Evolutionary conservation across 306 rosid species (phyloP), one percentile per base, ranked within the genome.

Genomic region (Cucumis cinereus): DNA sequence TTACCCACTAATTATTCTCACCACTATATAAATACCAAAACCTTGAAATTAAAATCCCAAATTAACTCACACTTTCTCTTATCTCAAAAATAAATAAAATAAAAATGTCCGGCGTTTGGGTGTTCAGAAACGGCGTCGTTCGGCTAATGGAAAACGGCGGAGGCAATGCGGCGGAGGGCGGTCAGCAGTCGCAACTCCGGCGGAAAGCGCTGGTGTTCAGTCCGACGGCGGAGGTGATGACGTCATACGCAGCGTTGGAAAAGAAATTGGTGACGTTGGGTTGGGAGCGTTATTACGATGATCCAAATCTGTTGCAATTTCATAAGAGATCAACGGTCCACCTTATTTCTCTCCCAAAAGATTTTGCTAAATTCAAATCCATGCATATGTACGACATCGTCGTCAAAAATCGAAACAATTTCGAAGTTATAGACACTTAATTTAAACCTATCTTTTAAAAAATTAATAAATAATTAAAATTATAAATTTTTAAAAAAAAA

Each of bases 321-420:
- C 99, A 95, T 82, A 95, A 90, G 80, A 81, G 88, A 40, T 87
- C 90, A 53, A 91, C 99, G 7, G 88, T 89, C 10, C 90, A 92
- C 75, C 93, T 95, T 40, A 92, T 95, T 81, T 92, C 99, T 10
- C 96, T 95, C 15, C 99, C 98, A 0, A 80, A 75, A 55, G 99
- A 95, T 47, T 95, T 95, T 83, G 78, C 35, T 84, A 87, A 54
- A 81, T 86, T 95, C 85, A 95, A 85, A 86, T 82, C 96, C 88
- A 87, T 92, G 91, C 98, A 92, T 83, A 95, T 95, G 99, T 95
- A 79, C 40, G 99, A 95, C 79, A 89, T 95, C 55, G 99, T 95
- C 26, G 98, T 95, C 56, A 95, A 95, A 80, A 95, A 95, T 80
- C 92, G 87, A 30, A 83, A 88, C 85, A 28, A 77, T 71, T 95